These are phyloP conservation scores for Cryptococcus depauperatus DNA, from an alignment of 1,284 basidiomycete genomes.

Conservation along the genomic window DNA sequence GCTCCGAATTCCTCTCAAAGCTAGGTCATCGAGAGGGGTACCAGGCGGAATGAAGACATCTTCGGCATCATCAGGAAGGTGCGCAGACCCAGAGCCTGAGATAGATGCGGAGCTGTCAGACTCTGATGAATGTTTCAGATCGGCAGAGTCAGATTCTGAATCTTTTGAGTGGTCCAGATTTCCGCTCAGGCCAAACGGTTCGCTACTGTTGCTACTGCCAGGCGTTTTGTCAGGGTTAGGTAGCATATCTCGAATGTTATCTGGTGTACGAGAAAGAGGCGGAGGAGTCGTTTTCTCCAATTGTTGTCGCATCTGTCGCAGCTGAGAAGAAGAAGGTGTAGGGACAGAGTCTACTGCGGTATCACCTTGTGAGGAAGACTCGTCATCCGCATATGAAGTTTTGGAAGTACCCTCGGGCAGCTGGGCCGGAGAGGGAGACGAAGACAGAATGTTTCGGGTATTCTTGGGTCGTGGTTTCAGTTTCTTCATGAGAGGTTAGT, in stretches of 20 bases:
- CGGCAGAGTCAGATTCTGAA: conserved; percentile 1
- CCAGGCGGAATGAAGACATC: conserved; percentile 8
- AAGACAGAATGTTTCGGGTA: neutral
- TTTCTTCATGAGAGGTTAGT: neutral
- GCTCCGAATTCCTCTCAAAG: conserved; percentile 5
- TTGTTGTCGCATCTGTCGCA: neutral
- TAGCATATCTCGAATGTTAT: neutral
- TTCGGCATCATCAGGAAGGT: conserved; percentile 5
- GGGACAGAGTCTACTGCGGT: neutral
- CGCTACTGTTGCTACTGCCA: neutral
- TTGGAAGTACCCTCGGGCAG: neutral
- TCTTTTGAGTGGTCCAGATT: neutral
- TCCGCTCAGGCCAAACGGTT: neutral
- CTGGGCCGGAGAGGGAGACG: neutral
- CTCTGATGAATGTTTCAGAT: neutral
- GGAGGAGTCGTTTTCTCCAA: neutral
- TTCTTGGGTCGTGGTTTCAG: neutral
- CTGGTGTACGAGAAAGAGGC: neutral
- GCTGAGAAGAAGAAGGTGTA: neutral
- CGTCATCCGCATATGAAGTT: neutral
- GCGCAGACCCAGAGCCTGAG: neutral
- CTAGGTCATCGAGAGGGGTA: conserved; percentile 11
- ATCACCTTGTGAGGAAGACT: neutral
- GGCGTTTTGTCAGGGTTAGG: neutral
- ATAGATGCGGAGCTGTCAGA: neutral